Evolutionary conservation across 148 eudicot species (phyloP).

Genomic region (Cornus florida): DNA sequence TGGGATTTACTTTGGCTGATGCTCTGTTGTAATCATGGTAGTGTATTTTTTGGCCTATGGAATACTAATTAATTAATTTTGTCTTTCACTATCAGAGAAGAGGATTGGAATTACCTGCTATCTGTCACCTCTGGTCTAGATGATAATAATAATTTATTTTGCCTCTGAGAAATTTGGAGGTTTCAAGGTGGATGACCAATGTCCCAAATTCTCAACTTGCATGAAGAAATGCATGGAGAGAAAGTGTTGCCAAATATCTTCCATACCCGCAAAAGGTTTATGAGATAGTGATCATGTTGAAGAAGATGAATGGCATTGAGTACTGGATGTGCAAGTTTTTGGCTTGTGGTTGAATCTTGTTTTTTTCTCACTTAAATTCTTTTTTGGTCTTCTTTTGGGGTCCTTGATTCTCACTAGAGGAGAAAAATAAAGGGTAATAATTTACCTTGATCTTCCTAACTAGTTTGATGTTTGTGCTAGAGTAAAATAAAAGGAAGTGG

Average conservation of each 20-base stretch:
- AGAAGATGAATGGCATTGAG: conserved; percentile 6
- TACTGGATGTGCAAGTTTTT: not conserved
- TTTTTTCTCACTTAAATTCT: not conserved
- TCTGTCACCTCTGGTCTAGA: no score
- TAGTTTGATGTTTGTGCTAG: not conserved
- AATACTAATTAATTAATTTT: no score
- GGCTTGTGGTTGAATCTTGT: not conserved
- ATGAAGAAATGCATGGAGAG: no score
- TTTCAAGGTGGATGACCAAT: no score
- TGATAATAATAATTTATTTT: no score
- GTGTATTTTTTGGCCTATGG: no score
- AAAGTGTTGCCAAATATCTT: not conserved
- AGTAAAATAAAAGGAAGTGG: not conserved
- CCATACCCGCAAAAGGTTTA: not conserved
- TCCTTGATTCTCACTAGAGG: not conserved
- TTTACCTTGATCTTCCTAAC: not conserved
- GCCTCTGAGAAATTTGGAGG: no score
- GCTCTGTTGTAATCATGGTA: no score
- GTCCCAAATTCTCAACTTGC: no score
- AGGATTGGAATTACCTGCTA: no score
- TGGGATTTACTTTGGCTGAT: no score
- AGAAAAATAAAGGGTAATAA: conserved; percentile 1
- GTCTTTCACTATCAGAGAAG: no score
- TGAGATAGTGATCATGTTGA: not conserved
- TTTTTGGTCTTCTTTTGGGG: not conserved